Evolutionary conservation across 2,329 filamentous ascomycete genomes (phyloP).

Genomic region (Epichloe sylvatica): DNA sequence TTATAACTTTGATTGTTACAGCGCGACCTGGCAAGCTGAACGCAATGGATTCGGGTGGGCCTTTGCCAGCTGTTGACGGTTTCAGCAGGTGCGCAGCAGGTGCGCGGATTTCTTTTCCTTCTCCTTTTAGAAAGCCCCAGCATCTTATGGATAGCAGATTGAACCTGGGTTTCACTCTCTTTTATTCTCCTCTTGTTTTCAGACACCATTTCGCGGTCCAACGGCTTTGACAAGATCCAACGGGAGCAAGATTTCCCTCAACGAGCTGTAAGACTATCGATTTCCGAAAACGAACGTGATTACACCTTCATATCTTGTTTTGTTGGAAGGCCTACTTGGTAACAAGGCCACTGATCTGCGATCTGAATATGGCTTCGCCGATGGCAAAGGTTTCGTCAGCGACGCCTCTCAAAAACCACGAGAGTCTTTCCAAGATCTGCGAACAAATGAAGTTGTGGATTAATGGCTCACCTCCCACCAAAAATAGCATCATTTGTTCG

Average conservation of each 20-base stretch:
- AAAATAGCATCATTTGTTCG: not conserved
- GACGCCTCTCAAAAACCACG: not conserved
- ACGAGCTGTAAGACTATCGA: not conserved
- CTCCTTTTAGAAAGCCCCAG: not conserved
- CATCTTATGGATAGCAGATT: not conserved
- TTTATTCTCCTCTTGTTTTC: not conserved
- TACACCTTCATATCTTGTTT: not conserved
- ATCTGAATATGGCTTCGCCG: not conserved
- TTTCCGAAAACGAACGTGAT: not conserved
- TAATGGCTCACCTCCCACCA: not conserved
- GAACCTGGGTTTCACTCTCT: not conserved
- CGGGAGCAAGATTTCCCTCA: not conserved
- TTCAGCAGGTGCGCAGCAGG: not conserved
- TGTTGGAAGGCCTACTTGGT: not conserved
- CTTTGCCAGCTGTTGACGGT: not conserved
- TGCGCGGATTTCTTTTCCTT: not conserved
- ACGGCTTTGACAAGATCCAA: not conserved
- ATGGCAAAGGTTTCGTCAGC: not conserved
- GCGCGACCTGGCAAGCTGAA: not conserved
- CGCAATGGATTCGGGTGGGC: not conserved
- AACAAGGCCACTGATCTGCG: not conserved
- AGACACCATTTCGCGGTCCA: not conserved
- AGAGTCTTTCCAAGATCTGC: constrained; percentile 2
- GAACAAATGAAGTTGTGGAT: constrained; percentile 4
- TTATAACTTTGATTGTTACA: too few relatives aligned